Percentiles rank a stretch among this genome's conserved stretches.
Evolutionary conservation across 2,329 filamentous ascomycete species (phyloP).

Genomic region (Pseudogymnoascus sp.): DNA sequence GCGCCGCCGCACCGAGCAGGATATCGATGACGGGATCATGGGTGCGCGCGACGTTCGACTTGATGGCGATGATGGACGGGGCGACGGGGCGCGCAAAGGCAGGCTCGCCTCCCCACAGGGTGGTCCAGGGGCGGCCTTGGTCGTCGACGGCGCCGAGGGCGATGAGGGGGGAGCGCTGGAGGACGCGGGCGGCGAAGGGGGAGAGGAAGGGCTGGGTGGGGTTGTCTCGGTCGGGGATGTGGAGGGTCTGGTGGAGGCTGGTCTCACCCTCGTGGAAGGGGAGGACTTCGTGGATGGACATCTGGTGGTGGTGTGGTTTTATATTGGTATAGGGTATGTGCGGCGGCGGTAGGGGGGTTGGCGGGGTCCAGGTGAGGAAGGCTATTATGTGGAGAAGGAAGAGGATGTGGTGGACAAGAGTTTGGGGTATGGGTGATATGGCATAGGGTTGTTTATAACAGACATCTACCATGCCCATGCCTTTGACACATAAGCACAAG

Average conservation of each 20-base stretch:
- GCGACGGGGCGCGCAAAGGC: slow-evolving; percentile 60
- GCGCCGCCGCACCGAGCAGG: slow-evolving; percentile 46
- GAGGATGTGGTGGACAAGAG: no score
- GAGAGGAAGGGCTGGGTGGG: slow-evolving; percentile 59
- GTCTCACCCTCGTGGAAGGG: slow-evolving; percentile 52
- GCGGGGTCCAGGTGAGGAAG: no score
- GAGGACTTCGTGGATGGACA: not conserved
- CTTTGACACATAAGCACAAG: no score
- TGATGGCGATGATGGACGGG: slow-evolving; percentile 54
- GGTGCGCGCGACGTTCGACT: slow-evolving; percentile 48
- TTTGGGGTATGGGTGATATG: no score
- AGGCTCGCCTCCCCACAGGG: slow-evolving; percentile 64
- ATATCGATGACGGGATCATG: slow-evolving; percentile 63
- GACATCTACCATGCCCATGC: no score
- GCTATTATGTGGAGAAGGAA: no score
- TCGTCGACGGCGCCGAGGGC: slow-evolving; percentile 65
- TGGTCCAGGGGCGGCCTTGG: slow-evolving; percentile 62
- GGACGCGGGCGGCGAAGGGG: slow-evolving; percentile 49
- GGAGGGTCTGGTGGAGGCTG: slow-evolving; percentile 54
- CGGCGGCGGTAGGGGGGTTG: no score
- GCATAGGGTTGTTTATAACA: no score
- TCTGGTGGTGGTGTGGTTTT: no score
- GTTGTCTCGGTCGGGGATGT: slow-evolving; percentile 55
- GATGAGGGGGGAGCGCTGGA: slow-evolving; percentile 56
- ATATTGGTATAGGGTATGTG: no score